Base-by-base conservation (phyloP, 106 monocot species). In the Iris macrosiphon region DNA sequence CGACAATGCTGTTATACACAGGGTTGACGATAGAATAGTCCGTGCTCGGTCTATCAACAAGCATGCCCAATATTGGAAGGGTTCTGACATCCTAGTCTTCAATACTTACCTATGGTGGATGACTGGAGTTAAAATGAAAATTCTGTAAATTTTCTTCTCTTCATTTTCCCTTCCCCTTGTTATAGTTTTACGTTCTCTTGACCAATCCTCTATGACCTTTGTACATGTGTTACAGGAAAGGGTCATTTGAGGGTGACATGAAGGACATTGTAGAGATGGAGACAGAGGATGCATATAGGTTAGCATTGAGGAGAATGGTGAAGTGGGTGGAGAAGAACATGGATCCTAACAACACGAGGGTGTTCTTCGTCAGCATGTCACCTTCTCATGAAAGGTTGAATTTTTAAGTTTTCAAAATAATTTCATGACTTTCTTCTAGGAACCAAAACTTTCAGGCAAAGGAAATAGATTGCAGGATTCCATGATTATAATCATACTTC, bases 101-200 rank as follows among this genome's bases (percentile, higher is more conserved):
- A 82, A 95, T 35, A 82, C 76, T 31, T 95, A 89, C 52, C 67
- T 90, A 14, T 96, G 95, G 95, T 96, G 95, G 95, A 96, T 90
- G 89, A 86, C 79, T 2, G 85, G 89, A 2, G 11, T 21, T 39
- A 76, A 68, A 45, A 95, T 85, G 81, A 95, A 85, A 64, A 82
- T 85, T 31, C 39, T 95, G 94, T 89, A 76, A 70, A 1, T 33
- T 53, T 7, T 1, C 8, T 18, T 49, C 18, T 13, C 7, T 28
- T 40, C 22, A 7, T 34, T 23, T 3, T 47, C 30, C 49, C 44
- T 14, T 25, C 23, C 6, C 25, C 45, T 27, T 8, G 23, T 62
- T 21, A 17, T 39, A 12, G 0, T n/a, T n/a, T n/a, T n/a, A n/a
- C n/a, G n/a, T n/a, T n/a, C n/a, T n/a, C n/a, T n/a, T n/a, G n/a